Evolutionary conservation across 768 basidiomycete genomes (phyloP), one percentile per base, ranked within the genome.

Genomic region (Leccinum fibrillosum): DNA sequence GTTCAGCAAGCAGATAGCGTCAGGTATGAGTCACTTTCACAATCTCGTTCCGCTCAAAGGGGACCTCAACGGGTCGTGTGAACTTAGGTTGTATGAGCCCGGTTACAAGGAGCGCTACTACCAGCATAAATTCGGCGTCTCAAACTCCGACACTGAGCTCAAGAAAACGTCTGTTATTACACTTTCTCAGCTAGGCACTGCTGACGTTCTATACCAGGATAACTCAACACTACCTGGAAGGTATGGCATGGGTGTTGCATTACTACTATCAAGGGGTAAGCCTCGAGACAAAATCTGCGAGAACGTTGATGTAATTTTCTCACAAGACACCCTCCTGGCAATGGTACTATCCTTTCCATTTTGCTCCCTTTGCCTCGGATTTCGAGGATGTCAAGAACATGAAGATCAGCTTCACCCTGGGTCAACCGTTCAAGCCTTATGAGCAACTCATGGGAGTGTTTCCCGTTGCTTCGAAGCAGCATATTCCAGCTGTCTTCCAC

Each of bases 301-400:
- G 53, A 34, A 10, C n/a, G 58, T 60, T 69, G 34, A 67, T 66
- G 53, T 65, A 64, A 53, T 51, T 61, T 60, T 52, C 53, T 48
- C 39, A 49, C 47, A 59, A 89, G 92, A 85, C 91, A 8, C 90
- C 92, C 4, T 97, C 95, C 3, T 98, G 96, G 96, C 86, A 94
- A 68, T 99, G 97, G 97, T 99, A 89, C 76, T 98, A 98, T 72
- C 97, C 97, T 1, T 95, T 90, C 67, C 97, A 99, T 74, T 99
- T 97, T 71, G 93, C 97, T 12, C 97, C 97, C 1, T 99, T 99
- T 71, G 97, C 97, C 8, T 87, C 88, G 59, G 97, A 99, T 72
- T 98, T 98, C 64, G 81, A 83, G 56, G 86, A 90, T 48, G 78
- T 96, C 49, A 82, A 80, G 35, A 79, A 85, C 62, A 85, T 95